phyloP scores from a whole-genome alignment of 257 asterid genomes.

The Nicotiana sylvestris region DNA sequence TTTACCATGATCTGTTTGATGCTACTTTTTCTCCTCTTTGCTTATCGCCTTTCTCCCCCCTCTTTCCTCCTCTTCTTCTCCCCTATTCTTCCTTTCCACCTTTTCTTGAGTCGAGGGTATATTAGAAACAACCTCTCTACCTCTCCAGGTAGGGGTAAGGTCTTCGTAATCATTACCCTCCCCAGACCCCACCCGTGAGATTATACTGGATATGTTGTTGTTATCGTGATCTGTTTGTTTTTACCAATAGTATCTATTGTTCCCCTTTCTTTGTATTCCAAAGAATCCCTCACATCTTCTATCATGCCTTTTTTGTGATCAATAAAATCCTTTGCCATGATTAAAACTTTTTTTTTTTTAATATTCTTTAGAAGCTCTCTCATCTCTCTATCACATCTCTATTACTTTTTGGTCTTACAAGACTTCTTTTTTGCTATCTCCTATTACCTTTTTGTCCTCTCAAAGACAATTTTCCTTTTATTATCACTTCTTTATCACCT shows the following conservation, averaged over 20 bases:
- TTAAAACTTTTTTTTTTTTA: background rate
- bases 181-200: too few species aligned
- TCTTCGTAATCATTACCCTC: too few species aligned
- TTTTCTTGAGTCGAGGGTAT: too few species aligned
- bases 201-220: too few species aligned
- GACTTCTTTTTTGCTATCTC: background rate
- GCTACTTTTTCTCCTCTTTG: too few species aligned
- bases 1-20: too few species aligned
- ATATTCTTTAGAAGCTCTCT: background rate
- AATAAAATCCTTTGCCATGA: background rate
- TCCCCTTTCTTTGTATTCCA: background rate
- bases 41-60: too few species aligned
- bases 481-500: background rate
- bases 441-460: background rate
- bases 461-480: background rate
- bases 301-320: background rate
- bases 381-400: background rate
- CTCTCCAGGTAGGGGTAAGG: too few species aligned
- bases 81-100: too few species aligned
- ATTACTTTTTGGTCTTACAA: background rate
- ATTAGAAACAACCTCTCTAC: too few species aligned
- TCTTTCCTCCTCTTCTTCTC: too few species aligned
- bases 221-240: too few species aligned
- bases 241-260: background rate
- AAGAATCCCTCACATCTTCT: background rate